These are phyloP conservation scores for Micromonas commoda DNA, from an alignment of 139 green algal genomes.

Conservation along the genomic window DNA sequence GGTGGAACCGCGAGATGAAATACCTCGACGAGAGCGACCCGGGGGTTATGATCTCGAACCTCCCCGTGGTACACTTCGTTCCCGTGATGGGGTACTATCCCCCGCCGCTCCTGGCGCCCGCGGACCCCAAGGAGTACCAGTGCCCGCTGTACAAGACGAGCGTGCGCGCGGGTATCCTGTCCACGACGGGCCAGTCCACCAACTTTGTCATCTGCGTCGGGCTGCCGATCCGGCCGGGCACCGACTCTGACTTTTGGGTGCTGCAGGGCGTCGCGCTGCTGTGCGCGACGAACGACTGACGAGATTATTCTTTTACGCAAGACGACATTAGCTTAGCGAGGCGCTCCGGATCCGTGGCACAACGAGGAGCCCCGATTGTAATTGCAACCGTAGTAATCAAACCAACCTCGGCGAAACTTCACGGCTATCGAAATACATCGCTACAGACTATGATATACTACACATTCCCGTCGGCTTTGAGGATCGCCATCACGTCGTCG, in stretches of 20 bases:
- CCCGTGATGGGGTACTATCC: constrained; percentile 37
- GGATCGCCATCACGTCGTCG: too few relatives aligned
- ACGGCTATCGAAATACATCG: too few relatives aligned
- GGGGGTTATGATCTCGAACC: constrained; percentile 59
- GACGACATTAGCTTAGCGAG: too few relatives aligned
- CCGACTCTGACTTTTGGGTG: constrained; percentile 58
- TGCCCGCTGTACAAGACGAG: constrained; percentile 80
- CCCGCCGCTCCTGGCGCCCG: constrained; percentile 21
- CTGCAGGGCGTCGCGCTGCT: constrained; percentile 69
- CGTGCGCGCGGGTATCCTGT: constrained; percentile 62
- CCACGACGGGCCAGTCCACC: constrained; percentile 70
- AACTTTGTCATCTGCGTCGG: constrained; percentile 70
- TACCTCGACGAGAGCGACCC: constrained; percentile 56
- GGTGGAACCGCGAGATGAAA: constrained; percentile 47
- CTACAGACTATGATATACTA: too few relatives aligned
- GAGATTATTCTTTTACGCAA: too few relatives aligned
- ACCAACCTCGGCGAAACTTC: too few relatives aligned
- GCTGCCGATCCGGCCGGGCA: constrained; percentile 54
- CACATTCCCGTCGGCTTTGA: too few relatives aligned
- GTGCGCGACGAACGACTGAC: constrained; percentile 51
- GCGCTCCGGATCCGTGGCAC: too few relatives aligned
- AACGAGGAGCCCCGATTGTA: too few relatives aligned
- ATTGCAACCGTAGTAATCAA: too few relatives aligned
- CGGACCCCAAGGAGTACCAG: constrained; percentile 46
- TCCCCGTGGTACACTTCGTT: constrained; percentile 65